A percentile compares a stretch with the other conserved stretches of the same genome.
Conservation (phyloP, 1,139 yeast genomes). For the Yamadazyma blattariae region DNA sequence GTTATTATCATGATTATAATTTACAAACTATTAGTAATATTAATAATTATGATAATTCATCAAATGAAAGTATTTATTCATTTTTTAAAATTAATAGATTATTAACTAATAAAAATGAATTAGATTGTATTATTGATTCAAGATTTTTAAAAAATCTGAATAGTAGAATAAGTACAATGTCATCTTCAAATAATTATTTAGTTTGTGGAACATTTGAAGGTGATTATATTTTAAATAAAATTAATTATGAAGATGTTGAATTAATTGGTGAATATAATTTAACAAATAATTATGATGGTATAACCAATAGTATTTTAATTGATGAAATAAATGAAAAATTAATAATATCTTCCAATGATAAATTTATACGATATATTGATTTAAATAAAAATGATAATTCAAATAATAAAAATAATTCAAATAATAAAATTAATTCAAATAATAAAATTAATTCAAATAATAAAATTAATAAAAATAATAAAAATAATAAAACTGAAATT, state of each 20-base stretch:
- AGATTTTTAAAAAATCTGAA: constrained; percentile 30
- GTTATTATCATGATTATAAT: constrained; percentile 33
- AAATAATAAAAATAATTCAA: too few species aligned
- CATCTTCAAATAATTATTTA: constrained; percentile 40
- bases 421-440: constrained; percentile 1
- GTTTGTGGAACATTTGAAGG: constrained; percentile 60
- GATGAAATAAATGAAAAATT: constrained; percentile 25
- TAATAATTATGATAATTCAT: constrained; percentile 15
- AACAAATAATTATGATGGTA: constrained; percentile 47
- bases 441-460: too few species aligned
- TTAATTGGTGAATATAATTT: constrained; percentile 35
- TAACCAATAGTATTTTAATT: constrained; percentile 51
- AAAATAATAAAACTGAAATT: constrained; percentile 9
- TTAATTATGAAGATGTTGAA: constrained; percentile 15
- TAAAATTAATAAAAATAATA: too few species aligned
- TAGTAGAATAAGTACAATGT: constrained; percentile 47
- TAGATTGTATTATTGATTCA: constrained; percentile 40
- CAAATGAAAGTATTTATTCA: constrained; percentile 24
- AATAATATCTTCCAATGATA: constrained; percentile 51
- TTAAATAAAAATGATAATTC: constrained; percentile 8
- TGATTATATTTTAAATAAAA: constrained; percentile 37
- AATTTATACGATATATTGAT: constrained; percentile 40
- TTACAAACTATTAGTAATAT: constrained; percentile 17
- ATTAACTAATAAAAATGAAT: constrained; percentile 20
- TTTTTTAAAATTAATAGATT: constrained; percentile 38